Evolutionary conservation across 1,284 basidiomycete genomes (phyloP), one percentile per base, ranked within the genome.

Genomic region (Cutaneotrichosporon cavernicola): DNA sequence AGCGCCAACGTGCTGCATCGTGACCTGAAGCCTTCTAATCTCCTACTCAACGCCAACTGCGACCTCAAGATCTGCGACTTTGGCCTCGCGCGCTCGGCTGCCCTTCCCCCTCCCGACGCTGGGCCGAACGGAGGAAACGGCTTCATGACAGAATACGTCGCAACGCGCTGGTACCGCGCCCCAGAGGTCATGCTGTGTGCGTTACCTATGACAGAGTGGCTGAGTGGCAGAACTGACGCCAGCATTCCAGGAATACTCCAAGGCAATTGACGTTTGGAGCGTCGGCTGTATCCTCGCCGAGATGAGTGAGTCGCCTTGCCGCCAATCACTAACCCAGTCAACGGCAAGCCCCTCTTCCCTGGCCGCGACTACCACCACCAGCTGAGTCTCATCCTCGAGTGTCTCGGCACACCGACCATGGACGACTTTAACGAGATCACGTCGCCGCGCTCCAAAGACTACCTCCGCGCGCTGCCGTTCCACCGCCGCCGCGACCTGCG

Each of bases 121-220:
- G 83, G 81, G 47, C 89, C 87, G 14, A 87, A 90, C 67, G 91
- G 91, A 69, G 90, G 87, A 62, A 89, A 88, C 70, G 92, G 90
- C 0, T 93, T 94, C 80, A 92, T 96, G 90, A 96, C 92, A 0
- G 93, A 96, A 86, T 94, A 93, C 71, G 92, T 94, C 40, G 91
- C 92, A 7, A 93, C 93, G 30, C 84, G 92, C 76, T 96, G 92
- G 93, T 96, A 96, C 76, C 88, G 92, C 32, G 93, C 92, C 0
- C 92, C 93, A 0, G 92, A 96, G 80, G 91, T 96, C 67, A 96
- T 96, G 93, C 85, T 96, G 49, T 94, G 80, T 81, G 62, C 69
- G 78, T 76, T 14, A 18, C 5, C 7, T n/a, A 4, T 0, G 7
- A 26, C 26, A 26, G 26, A 26, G 26, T 31, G 31, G 21, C 14